phyloP scores from a whole-genome alignment of 108 stramenopile species.

The Pseudonitzschia multistriata region DNA sequence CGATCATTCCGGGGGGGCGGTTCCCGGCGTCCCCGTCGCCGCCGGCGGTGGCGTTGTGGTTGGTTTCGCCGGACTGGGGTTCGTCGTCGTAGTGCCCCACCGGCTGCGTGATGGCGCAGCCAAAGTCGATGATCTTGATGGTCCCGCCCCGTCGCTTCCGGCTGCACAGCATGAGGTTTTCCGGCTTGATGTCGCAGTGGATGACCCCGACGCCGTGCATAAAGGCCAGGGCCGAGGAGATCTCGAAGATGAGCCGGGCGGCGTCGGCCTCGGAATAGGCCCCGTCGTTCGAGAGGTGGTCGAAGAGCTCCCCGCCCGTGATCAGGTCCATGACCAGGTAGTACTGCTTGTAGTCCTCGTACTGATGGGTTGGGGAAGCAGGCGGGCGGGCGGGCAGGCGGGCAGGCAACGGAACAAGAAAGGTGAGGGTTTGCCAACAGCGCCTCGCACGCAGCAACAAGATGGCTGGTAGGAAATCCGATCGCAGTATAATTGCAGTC shows the following conservation, averaged over 20 bases:
- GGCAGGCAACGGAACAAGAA: too few species aligned
- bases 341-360: slow-evolving; percentile 48
- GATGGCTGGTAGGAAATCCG: too few species aligned
- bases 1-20: slow-evolving; percentile 67
- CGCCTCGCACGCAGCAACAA: too few species aligned
- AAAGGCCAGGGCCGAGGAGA: slow-evolving; percentile 76
- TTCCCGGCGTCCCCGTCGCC: slow-evolving; percentile 62
- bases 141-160: slow-evolving; percentile 56
- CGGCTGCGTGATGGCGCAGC: slow-evolving; percentile 60
- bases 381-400: too few species aligned
- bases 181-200: slow-evolving; percentile 83
- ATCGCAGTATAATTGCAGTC: too few species aligned
- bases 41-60: slow-evolving; percentile 41
- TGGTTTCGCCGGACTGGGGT: not conserved
- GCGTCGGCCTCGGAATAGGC: slow-evolving; percentile 77
- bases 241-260: slow-evolving; percentile 60
- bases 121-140: slow-evolving; percentile 89
- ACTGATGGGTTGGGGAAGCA: too few species aligned
- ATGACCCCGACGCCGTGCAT: slow-evolving; percentile 67
- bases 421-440: too few species aligned
- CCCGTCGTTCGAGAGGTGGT: slow-evolving; percentile 70
- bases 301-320: slow-evolving; percentile 79
- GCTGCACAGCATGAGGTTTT: slow-evolving; percentile 70
- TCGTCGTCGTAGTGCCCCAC: slow-evolving; percentile 53
- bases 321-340: slow-evolving; percentile 81